Base-by-base conservation (phyloP, 495 filamentous ascomycete species). In the Penicillium odoratum region DNA sequence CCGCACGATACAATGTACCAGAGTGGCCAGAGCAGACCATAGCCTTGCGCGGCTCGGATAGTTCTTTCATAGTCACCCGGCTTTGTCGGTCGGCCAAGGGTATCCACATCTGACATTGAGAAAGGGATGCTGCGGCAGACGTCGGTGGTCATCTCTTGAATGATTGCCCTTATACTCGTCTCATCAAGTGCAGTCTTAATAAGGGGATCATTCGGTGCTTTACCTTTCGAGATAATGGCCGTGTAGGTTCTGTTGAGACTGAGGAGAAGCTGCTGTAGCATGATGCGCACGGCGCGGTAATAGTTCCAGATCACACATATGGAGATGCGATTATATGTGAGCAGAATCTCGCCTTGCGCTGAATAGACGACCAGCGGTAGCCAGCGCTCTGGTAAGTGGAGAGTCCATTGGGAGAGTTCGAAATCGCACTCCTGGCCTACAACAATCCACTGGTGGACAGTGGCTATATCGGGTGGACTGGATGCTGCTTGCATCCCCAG, bases 91-190 rank as follows among this genome's bases (percentile, higher is more conserved):
- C 70, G 72, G 8, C 75, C 76, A 6, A 69, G 56, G 21, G 51
- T 60, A 42, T 79, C 76, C 44, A 79, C 65, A 31, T 77, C 71
- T 4, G 68, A 67, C n/a, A 78, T 48, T 0, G 59, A 60, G 50
- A 72, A 79, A 1, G 75, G 75, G 25, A 79, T 68, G 43, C 74
- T 76, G n/a, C 65, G 69, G 52, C 74, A 79, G 48, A 69, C 63
- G 21, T 78, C 76, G 25, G 66, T 58, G 38, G 73, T 78, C 60
- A 75, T 65, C 48, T 77, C 72, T 40, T 69, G 71, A n/a, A 73
- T 67, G 16, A 69, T 34, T 5, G 55, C 63, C 4, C 48, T 56
- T 13, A 65, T 31, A 4, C 33, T 40, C 5, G 21, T 36, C 8
- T 70, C 64, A 26, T 61, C 49, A 18, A 63, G 45, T 11, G 34